Evolutionary conservation across 2,329 filamentous ascomycete species (phyloP).

Genomic region (Epichloe baconii): DNA sequence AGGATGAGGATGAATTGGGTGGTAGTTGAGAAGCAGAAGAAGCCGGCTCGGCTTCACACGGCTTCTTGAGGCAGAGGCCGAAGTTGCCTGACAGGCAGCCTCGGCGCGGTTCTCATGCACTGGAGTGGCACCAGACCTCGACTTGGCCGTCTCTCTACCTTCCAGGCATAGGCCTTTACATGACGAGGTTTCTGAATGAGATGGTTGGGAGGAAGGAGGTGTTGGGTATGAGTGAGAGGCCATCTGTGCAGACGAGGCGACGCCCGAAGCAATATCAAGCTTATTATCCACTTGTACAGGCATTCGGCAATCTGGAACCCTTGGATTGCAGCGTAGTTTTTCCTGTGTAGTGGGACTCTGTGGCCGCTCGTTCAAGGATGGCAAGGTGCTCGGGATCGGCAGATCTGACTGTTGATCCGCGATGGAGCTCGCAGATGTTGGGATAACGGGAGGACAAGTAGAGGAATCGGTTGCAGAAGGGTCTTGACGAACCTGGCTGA

Average conservation of each 20-base stretch:
- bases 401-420: slow-evolving; percentile 11
- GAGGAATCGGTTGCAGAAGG: slow-evolving; percentile 40
- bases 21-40: slow-evolving; percentile 1
- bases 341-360: slow-evolving; percentile 13
- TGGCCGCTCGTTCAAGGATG: slow-evolving; percentile 15
- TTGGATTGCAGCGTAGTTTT: slow-evolving; percentile 14
- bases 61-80: neutral
- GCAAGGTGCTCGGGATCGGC: slow-evolving; percentile 16
- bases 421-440: slow-evolving; percentile 22
- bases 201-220: slow-evolving; percentile 39
- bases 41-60: neutral
- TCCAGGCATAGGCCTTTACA: slow-evolving; percentile 15
- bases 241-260: slow-evolving; percentile 12
- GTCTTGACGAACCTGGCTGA: slow-evolving; percentile 96
- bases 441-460: slow-evolving; percentile 23
- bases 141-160: slow-evolving; percentile 12
- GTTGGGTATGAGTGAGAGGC: slow-evolving; percentile 36
- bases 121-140: neutral
- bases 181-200: slow-evolving; percentile 23
- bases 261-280: slow-evolving; percentile 10
- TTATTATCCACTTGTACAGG: slow-evolving; percentile 8
- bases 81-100: neutral
- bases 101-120: neutral
- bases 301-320: slow-evolving; percentile 5
- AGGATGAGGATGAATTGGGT: slow-evolving; percentile 2